Conservation (phyloP, 2,329 filamentous ascomycete genomes). For the Monascus ruber region DNA sequence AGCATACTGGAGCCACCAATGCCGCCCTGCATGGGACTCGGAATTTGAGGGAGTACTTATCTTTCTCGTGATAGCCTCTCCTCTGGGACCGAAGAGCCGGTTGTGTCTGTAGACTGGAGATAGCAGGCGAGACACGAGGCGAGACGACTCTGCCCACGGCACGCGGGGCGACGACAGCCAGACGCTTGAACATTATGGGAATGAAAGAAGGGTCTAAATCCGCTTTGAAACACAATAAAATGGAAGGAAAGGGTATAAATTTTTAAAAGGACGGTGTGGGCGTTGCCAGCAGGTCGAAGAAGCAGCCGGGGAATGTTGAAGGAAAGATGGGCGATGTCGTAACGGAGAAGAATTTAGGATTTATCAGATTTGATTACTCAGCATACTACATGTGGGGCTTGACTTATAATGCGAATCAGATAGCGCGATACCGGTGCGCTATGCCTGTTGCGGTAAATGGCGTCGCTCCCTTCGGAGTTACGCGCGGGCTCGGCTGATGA, state of each 20-base stretch:
- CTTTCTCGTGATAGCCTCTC: constrained; percentile 55
- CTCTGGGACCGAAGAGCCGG: constrained; percentile 31
- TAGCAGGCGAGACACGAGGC: constrained; percentile 38
- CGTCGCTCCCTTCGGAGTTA: not conserved
- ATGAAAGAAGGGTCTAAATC: not conserved
- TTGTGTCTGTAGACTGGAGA: constrained; percentile 33
- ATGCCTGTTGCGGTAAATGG: constrained; percentile 6
- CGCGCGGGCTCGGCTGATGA: not conserved
- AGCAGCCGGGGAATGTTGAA: too few species aligned
- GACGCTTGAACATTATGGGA: constrained; percentile 46
- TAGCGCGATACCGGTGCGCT: constrained; percentile 10
- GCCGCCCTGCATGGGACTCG: not conserved
- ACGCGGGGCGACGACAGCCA: constrained; percentile 42
- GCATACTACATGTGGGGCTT: constrained; percentile 12
- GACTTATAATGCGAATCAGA: constrained; percentile 20
- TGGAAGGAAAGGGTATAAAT: not conserved
- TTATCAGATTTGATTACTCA: not conserved
- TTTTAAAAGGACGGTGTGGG: too few species aligned
- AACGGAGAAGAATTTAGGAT: not conserved
- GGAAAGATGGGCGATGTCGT: not conserved
- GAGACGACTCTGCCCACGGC: constrained; percentile 40
- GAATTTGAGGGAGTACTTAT: constrained; percentile 29
- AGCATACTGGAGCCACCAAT: constrained; percentile 1
- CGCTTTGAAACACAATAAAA: not conserved
- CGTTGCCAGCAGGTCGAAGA: too few species aligned